Evolutionary conservation across 306 rosid species (phyloP).

Genomic region (Heteromeles arbutifolia): DNA sequence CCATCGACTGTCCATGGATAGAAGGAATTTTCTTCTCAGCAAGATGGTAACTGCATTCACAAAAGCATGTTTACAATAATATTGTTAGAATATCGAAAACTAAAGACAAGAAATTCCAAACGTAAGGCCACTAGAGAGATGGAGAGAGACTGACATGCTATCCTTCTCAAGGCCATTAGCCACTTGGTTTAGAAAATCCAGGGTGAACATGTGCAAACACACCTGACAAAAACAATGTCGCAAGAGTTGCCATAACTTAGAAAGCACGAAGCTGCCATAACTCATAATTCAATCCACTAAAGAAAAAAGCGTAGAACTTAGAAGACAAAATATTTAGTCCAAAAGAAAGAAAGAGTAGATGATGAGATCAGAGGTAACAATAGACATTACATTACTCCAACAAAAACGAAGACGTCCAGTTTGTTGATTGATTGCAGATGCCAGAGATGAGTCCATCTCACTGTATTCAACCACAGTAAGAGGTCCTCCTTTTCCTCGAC

Average conservation of each 20-base stretch:
- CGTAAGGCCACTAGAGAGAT: neutral
- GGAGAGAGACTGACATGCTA: conserved; percentile 49
- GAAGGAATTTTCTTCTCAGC: conserved; percentile 97
- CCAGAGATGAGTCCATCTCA: conserved; percentile 69
- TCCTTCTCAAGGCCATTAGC: conserved; percentile 98
- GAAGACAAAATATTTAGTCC: neutral
- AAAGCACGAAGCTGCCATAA: neutral
- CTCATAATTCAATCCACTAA: neutral
- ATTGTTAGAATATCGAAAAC: conserved; percentile 9
- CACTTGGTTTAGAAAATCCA: conserved; percentile 95
- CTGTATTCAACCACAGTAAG: conserved; percentile 94
- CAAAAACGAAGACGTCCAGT: conserved; percentile 97
- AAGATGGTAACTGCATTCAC: conserved; percentile 72
- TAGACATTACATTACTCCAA: conserved; percentile 89
- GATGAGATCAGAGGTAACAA: conserved; percentile 9
- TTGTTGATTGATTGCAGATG: conserved; percentile 83
- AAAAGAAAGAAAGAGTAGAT: conserved; percentile 7
- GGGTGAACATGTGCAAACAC: conserved; percentile 93
- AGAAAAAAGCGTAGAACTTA: conserved; percentile 8
- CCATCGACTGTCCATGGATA: conserved; percentile 66
- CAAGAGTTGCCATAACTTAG: conserved; percentile 10
- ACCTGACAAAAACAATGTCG: conserved; percentile 51
- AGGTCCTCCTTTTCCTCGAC: conserved; percentile 96
- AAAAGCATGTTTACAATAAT: conserved; percentile 15
- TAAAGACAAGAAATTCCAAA: neutral